Conservation (phyloP, 306 rosid genomes). For the Styphnolobium japonicum region DNA sequence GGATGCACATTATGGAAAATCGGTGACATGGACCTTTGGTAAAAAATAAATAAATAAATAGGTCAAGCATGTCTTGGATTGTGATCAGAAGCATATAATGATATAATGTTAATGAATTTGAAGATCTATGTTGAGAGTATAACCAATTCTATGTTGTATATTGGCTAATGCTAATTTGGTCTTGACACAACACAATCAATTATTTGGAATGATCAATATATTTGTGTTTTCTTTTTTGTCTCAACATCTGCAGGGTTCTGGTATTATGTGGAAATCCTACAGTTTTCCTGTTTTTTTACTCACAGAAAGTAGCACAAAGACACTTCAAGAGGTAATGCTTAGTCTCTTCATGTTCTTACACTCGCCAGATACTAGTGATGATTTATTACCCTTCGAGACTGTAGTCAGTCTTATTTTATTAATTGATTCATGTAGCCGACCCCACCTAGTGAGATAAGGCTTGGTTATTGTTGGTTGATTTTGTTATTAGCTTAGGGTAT, state of each 20-base stretch:
- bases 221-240: background rate
- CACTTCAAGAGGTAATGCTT: conserved; percentile 62
- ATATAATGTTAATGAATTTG: background rate
- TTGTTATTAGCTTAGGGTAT: background rate
- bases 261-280: conserved; percentile 73
- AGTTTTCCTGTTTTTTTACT: conserved; percentile 77
- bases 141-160: background rate
- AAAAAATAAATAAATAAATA: background rate
- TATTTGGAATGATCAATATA: background rate
- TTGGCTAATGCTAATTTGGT: conserved; percentile 7
- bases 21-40: background rate
- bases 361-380: background rate
- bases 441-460: background rate
- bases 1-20: background rate
- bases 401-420: background rate
- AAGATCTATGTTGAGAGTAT: background rate
- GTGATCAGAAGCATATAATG: background rate
- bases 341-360: conserved; percentile 9
- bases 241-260: conserved; percentile 70
- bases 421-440: conserved; percentile 5
- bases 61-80: background rate
- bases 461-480: background rate
- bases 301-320: conserved; percentile 55
- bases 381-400: background rate
- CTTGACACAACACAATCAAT: background rate